A percentile compares a stretch with the other conserved stretches of the same genome.
Conservation (phyloP, 371 early-diverging fungal genomes). For the Vairimorpha necatrix region DNA sequence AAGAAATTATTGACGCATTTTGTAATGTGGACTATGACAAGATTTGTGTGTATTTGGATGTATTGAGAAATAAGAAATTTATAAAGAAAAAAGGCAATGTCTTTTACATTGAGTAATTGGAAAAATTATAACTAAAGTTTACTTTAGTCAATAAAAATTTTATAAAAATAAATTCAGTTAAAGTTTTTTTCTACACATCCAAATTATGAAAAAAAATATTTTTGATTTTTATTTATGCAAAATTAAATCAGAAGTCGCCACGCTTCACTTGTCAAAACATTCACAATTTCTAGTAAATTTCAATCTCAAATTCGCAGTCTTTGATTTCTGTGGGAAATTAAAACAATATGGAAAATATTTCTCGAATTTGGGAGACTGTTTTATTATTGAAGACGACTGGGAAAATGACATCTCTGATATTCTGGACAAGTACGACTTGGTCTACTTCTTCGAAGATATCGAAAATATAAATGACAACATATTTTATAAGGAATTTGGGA, state of each 20-base stretch:
- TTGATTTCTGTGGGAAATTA: conserved; percentile 10
- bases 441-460: conserved; percentile 1
- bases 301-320: background rate
- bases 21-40: conserved; percentile 26
- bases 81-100: conserved; percentile 29
- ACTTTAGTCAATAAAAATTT: no score
- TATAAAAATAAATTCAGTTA: no score
- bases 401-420: background rate
- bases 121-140: no score
- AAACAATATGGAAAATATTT: background rate
- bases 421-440: background rate
- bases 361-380: background rate
- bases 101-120: conserved; percentile 1
- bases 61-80: conserved; percentile 50
- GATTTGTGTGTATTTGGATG: conserved; percentile 51
- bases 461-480: background rate
- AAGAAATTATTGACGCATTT: conserved; percentile 40
- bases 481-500: background rate
- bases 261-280: background rate
- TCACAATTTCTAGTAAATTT: background rate
- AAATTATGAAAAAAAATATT: no score
- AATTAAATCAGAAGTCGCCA: background rate
- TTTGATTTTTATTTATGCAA: background rate
- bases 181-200: no score
- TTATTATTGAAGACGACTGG: background rate